phyloP scores from a whole-genome alignment of 495 filamentous ascomycete genomes.

The Amorphotheca resinae region DNA sequence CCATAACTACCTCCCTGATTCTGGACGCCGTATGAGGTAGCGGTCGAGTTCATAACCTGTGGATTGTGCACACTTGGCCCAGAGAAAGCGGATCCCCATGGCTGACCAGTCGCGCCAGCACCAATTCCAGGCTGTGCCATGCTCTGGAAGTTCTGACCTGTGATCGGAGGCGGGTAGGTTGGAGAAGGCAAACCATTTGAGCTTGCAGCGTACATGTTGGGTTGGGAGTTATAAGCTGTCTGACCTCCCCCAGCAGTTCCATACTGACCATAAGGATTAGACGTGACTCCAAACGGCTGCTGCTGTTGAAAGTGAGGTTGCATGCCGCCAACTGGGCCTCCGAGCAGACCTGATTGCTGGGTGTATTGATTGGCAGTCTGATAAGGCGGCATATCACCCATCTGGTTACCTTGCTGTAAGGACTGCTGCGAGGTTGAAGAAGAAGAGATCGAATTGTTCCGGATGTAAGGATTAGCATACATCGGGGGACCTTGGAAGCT shows the following conservation, averaged over 20 bases:
- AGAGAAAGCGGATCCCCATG: background rate
- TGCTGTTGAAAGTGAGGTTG: constrained; percentile 1
- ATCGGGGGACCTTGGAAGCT: background rate
- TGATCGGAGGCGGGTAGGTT: background rate
- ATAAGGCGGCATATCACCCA: no score
- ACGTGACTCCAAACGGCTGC: no score
- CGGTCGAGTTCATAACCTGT: background rate
- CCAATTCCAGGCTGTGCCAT: background rate
- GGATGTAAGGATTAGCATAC: no score
- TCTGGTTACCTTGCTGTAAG: no score
- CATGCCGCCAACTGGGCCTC: background rate
- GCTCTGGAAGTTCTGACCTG: background rate
- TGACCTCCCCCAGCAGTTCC: no score
- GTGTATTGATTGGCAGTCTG: no score
- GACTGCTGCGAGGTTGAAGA: no score
- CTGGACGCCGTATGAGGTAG: background rate
- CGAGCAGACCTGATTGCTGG: background rate
- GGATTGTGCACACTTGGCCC: background rate
- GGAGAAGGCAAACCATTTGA: no score
- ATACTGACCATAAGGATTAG: background rate
- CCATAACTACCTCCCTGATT: background rate
- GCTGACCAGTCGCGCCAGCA: background rate
- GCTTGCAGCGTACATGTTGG: no score
- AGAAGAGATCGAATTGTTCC: no score
- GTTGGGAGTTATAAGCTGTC: no score